These are phyloP conservation scores for Fusarium sp. DNA, from an alignment of 2,329 filamentous ascomycete species.

Conservation along the genomic window DNA sequence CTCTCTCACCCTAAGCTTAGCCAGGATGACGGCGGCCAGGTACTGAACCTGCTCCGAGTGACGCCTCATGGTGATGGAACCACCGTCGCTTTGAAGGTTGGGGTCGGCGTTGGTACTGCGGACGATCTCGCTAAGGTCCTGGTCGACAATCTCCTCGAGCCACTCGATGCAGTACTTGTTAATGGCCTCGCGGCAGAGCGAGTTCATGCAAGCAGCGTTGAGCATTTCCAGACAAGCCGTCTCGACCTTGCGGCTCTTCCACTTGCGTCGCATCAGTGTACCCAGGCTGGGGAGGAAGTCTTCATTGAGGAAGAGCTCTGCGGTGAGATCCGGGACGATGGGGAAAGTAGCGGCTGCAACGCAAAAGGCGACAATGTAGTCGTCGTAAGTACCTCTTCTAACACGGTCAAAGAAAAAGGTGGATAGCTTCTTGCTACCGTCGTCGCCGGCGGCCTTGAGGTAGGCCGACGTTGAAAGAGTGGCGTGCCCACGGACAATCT, in stretches of 20 bases:
- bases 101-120: constrained; percentile 64
- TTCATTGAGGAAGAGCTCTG: constrained; percentile 86
- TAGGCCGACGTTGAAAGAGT: constrained; percentile 86
- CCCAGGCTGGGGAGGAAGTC: constrained; percentile 85
- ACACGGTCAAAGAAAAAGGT: constrained; percentile 81
- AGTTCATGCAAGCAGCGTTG: constrained; percentile 90
- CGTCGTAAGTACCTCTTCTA: constrained; percentile 82
- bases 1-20: constrained; percentile 72
- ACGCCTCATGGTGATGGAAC: constrained; percentile 69
- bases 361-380: constrained; percentile 91
- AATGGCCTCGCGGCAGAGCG: constrained; percentile 84
- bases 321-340: constrained; percentile 79
- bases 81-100: constrained; percentile 68
- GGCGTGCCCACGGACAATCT: constrained; percentile 82
- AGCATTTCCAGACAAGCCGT: constrained; percentile 89
- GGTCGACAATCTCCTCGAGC: constrained; percentile 85
- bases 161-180: constrained; percentile 87
- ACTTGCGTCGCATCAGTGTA: constrained; percentile 80
- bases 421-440: constrained; percentile 76
- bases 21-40: constrained; percentile 79
- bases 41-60: constrained; percentile 73
- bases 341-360: constrained; percentile 92
- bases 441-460: constrained; percentile 79
- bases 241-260: constrained; percentile 88
- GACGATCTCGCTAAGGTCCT: constrained; percentile 70